phyloP scores from a whole-genome alignment of 2,329 filamentous ascomycete genomes.

The Cryphonectria radicalis region DNA sequence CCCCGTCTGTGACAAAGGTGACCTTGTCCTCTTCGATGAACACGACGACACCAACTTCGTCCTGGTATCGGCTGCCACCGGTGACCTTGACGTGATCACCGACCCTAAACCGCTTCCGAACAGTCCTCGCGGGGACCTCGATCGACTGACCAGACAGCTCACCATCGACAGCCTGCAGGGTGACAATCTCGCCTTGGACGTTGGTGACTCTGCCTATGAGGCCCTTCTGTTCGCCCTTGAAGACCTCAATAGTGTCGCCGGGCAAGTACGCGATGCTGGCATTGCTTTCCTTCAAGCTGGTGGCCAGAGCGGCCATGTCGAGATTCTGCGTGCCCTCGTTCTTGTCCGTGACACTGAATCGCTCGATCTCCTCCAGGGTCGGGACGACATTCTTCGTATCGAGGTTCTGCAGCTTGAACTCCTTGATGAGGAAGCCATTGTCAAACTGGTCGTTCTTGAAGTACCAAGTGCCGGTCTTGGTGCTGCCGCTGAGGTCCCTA shows the following conservation, averaged over 20 bases:
- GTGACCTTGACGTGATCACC: conserved; percentile 99
- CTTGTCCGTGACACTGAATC: conserved; percentile 84
- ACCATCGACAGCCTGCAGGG: conserved; percentile 82
- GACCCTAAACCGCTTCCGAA: conserved; percentile 89
- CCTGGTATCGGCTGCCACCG: conserved; percentile 89
- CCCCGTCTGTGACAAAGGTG: conserved; percentile 90
- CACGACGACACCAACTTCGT: conserved; percentile 97
- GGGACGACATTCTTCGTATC: conserved; percentile 91
- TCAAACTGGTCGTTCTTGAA: conserved; percentile 91
- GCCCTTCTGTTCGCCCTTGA: conserved; percentile 91
- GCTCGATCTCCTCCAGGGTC: conserved; percentile 92
- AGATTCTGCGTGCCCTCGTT: conserved; percentile 87
- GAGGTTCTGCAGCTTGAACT: conserved; percentile 86
- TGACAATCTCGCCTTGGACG: conserved; percentile 90
- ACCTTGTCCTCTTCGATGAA: conserved; percentile 91
- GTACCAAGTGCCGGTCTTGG: conserved; percentile 78
- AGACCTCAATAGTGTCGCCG: conserved; percentile 96
- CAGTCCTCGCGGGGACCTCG: conserved; percentile 87
- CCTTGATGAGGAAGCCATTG: conserved; percentile 91
- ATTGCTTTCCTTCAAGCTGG: conserved; percentile 84
- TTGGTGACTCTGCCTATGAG: conserved; percentile 84
- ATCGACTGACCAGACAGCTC: conserved; percentile 82
- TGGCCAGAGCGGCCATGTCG: conserved; percentile 87
- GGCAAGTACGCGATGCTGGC: conserved; percentile 84
- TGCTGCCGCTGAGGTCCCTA: conserved; percentile 65